phyloP scores from a whole-genome alignment of 495 filamentous ascomycete species.

The Penicillium maclennaniae region DNA sequence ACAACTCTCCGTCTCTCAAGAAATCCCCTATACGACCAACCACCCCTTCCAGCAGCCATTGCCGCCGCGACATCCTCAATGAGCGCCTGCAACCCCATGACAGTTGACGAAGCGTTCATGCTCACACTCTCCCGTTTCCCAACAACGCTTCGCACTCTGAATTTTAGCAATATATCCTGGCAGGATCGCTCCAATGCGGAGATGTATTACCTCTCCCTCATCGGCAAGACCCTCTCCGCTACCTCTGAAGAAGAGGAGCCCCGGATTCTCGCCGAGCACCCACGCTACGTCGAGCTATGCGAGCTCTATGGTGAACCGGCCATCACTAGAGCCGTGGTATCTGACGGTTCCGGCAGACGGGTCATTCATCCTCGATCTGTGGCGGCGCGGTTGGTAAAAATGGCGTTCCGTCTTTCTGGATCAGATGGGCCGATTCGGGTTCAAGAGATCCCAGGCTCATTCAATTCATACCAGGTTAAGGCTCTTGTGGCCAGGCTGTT shows the following conservation, averaged over 20 bases:
- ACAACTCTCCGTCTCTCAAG: conserved; percentile 68
- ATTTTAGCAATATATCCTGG: conserved; percentile 68
- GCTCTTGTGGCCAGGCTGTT: conserved; percentile 72
- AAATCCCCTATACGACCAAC: conserved; percentile 73
- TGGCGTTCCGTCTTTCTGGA: conserved; percentile 51
- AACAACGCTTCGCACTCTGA: conserved; percentile 61
- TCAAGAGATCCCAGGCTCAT: conserved; percentile 66
- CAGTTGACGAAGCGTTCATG: conserved; percentile 77
- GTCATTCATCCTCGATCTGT: conserved; percentile 61
- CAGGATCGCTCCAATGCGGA: conserved; percentile 82
- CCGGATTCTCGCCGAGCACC: conserved; percentile 56
- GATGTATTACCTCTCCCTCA: conserved; percentile 82
- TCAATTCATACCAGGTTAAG: conserved; percentile 77
- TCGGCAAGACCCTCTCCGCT: conserved; percentile 67
- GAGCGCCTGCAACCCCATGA: conserved; percentile 38
- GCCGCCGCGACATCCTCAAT: conserved; percentile 21
- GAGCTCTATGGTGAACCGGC: conserved; percentile 63
- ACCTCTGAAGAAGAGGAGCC: conserved; percentile 51
- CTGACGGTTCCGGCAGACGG: conserved; percentile 18
- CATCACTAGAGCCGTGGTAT: conserved; percentile 37
- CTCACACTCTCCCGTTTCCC: conserved; percentile 73
- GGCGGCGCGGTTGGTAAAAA: conserved; percentile 65
- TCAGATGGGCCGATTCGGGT: conserved; percentile 12
- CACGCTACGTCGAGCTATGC: conserved; percentile 69
- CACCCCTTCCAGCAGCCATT: conserved; percentile 39